Evolutionary conservation across 352 stramenopile genomes (phyloP), one percentile per base, ranked within the genome.

Genomic region (Peronospora farinosa): DNA sequence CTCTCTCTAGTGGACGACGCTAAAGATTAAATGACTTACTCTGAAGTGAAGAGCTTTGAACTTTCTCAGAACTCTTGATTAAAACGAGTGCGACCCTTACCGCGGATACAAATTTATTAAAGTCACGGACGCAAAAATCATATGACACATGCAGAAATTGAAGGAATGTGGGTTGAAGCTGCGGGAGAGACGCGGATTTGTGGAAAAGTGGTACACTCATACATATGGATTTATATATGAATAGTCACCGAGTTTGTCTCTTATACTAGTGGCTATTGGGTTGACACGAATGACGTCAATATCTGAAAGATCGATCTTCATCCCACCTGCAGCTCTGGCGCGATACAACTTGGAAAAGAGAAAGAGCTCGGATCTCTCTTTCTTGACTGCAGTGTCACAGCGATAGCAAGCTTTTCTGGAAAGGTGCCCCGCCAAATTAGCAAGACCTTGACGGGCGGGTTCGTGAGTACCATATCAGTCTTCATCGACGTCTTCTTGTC

Each of bases 401-500:
- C 44, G 28, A 30, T 36, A 28, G 7, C 28, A 10, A 25, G 3
- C 23, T 44, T 31, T 28, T 70, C 60, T 16, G 28, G 38, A 10
- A 61, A 60, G 0, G 60, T 53, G 23, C 77, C 67, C 2, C 72
- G 60, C 8, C 74, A 70, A 37, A 74, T 63, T 25, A 85, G 65
- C 37, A 86, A 53, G 56, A 86, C 54, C 57, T 85, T 88, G 32
- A 81, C 69, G 0, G 74, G 74, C 7, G 78, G 74, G 27, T 86
- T 86, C 21, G 71, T 85, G 7, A 55, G 47, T n/a, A 54, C 27
- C 16, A 41, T 35, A 2, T 64, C 50, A 15, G 25, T 52, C 38
- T 58, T 69, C 25, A 47, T 59, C 10, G 38, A 16, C 17, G 28
- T 13, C 40, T 62, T 60, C 47, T 61, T 61, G 54, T 67, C 52